Conservation (phyloP, 139 green algal genomes). For the Coelastrella sp. region DNA sequence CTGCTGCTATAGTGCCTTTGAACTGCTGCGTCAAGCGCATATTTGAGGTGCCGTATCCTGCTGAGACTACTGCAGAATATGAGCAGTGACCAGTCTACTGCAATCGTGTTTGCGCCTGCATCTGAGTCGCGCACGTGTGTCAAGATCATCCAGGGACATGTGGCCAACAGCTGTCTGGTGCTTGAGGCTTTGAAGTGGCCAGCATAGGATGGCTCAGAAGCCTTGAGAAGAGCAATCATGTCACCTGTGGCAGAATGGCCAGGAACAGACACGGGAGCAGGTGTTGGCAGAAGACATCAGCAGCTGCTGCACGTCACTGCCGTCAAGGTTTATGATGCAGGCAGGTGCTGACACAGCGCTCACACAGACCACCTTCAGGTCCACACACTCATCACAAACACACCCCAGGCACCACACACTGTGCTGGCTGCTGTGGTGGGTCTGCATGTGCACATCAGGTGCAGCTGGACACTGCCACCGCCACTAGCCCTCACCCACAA, state of each 20-base stretch:
- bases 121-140: not conserved
- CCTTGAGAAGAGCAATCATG: not conserved
- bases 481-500: not conserved
- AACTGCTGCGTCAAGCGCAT: not conserved
- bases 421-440: no score
- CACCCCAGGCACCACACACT: no score
- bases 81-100: not conserved
- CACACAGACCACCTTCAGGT: no score
- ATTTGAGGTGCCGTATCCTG: not conserved
- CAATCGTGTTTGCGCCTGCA: not conserved
- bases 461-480: not conserved
- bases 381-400: no score
- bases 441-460: no score
- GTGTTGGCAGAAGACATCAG: no score
- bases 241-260: not conserved
- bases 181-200: not conserved
- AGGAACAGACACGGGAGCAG: no score
- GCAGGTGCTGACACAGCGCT: no score
- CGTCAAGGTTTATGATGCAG: no score
- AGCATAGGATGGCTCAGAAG: not conserved
- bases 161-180: not conserved
- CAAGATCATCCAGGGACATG: conserved; percentile 1
- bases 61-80: not conserved
- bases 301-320: no score
- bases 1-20: not conserved